Evolutionary conservation across 1,284 basidiomycete species (phyloP), one percentile per base, ranked within the genome.

Genomic region (Veloporphyrellus conicus): DNA sequence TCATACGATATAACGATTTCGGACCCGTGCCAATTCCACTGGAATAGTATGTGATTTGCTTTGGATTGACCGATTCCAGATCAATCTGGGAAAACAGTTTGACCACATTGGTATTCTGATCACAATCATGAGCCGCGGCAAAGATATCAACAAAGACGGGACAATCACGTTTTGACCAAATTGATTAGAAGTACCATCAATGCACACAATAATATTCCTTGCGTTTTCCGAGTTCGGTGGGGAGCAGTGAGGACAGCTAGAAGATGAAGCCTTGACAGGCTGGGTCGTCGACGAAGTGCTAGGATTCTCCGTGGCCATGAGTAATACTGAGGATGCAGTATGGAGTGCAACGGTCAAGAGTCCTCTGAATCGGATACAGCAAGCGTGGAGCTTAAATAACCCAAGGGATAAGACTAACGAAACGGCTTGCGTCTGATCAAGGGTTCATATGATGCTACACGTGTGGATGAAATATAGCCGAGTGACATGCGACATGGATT

Each of bases 1-100:
- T 50, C 32, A 62, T 22, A 20, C 62, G 54, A 4, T 59, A 32
- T 32, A 57, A 3, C 33, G 60, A 50, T 32, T 54, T 62, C 1
- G 56, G 64, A 32, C 61, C 57, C 1, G 68, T 71, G 22, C 71
- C 71, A 34, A 73, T 66, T 0, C 69, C 69, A 38, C 71, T 71
- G 32, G 62, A 63, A 50, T 71, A 72, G 47, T 62, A 72, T 2
- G 61, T 62, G 6, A 54, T 41, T 49, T 69, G 68, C 18, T 52
- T 37, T 10, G 52, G 56, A 6, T 28, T 12, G 6, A 16, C 29
- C 6, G 41, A 37, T 41, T 59, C 47, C 15, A 58, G 53, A n/a
- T 61, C 37, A n/a, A 69, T 49, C 8, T 54, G 54, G 25, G 50
- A 49, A 29, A 67, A 68, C 2, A 69, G 44, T 41, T 71, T 67